Evolutionary conservation across 2,329 filamentous ascomycete species (phyloP).

Genomic region (Arthrobotrys iridis): DNA sequence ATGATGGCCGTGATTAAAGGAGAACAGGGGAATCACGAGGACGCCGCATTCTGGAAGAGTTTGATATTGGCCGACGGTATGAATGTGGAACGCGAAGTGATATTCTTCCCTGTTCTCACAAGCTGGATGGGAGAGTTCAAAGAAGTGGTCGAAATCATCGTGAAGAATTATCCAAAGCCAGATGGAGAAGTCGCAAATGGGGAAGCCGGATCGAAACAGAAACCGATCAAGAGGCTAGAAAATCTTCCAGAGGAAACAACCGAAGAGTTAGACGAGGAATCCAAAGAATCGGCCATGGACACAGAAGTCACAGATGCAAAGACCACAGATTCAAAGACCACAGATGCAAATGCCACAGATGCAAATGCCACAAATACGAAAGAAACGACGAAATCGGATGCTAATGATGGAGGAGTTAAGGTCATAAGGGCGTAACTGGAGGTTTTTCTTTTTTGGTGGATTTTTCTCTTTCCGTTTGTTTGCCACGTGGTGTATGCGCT

Average conservation of each 20-base stretch:
- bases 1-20: constrained; percentile 20
- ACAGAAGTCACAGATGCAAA: too few species aligned
- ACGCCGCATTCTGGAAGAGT: constrained; percentile 9
- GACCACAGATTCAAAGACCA: too few species aligned
- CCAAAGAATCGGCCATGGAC: too few species aligned
- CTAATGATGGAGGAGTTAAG: not conserved
- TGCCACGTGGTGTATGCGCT: constrained; percentile 12
- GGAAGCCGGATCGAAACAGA: not conserved
- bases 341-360: too few species aligned
- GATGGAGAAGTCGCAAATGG: not conserved
- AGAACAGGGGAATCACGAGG: constrained; percentile 3
- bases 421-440: not conserved
- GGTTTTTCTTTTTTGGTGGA: not conserved
- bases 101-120: constrained; percentile 20
- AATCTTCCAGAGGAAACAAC: constrained; percentile 6
- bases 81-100: constrained; percentile 8
- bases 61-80: constrained; percentile 8
- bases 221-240: not conserved
- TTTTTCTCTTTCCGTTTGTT: not conserved
- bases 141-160: constrained; percentile 5
- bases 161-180: constrained; percentile 10
- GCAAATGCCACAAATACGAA: not conserved
- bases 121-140: constrained; percentile 17
- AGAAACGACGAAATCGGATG: not conserved
- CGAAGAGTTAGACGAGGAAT: not conserved